These are phyloP conservation scores for Xylaria sp. DNA, from an alignment of 2,329 filamentous ascomycete species.

Conservation along the genomic window DNA sequence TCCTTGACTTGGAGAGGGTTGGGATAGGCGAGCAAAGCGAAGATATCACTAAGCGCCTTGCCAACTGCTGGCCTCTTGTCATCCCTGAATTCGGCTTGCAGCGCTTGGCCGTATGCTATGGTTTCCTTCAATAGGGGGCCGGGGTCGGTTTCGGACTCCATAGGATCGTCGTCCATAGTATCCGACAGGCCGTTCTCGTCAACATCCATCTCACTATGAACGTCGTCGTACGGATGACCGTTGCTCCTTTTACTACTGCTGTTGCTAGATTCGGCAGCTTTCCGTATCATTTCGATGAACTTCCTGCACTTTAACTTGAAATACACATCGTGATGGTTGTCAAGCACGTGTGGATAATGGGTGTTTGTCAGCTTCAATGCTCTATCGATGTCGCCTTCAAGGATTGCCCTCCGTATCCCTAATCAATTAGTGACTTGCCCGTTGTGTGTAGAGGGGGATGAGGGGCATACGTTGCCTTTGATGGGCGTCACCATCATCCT, in stretches of 20 bases:
- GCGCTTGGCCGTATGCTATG: conserved; percentile 80
- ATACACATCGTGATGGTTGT: conserved; percentile 83
- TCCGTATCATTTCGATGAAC: conserved; percentile 93
- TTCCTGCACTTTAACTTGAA: conserved; percentile 90
- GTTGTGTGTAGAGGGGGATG: neutral
- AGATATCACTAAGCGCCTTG: conserved; percentile 83
- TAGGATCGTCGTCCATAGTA: conserved; percentile 65
- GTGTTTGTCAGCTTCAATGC: conserved; percentile 83
- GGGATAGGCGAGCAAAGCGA: conserved; percentile 86
- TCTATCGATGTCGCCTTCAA: conserved; percentile 91
- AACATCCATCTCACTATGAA: conserved; percentile 67
- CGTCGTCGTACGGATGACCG: conserved; percentile 57
- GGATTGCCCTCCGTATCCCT: conserved; percentile 88
- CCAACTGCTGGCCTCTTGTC: conserved; percentile 77
- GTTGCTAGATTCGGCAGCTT: conserved; percentile 72
- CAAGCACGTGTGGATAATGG: conserved; percentile 83
- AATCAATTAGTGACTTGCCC: conserved; percentile 35
- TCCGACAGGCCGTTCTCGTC: conserved; percentile 56
- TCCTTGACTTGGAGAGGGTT: conserved; percentile 80
- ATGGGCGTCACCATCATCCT: conserved; percentile 86
- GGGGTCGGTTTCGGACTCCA: conserved; percentile 44
- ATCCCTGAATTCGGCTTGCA: conserved; percentile 80
- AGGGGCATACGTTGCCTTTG: conserved; percentile 79
- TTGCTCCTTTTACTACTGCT: conserved; percentile 58
- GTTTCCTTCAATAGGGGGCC: conserved; percentile 72